Conservation (phyloP, 441 rosid genomes). For the Pelargonium fulgidum region DNA sequence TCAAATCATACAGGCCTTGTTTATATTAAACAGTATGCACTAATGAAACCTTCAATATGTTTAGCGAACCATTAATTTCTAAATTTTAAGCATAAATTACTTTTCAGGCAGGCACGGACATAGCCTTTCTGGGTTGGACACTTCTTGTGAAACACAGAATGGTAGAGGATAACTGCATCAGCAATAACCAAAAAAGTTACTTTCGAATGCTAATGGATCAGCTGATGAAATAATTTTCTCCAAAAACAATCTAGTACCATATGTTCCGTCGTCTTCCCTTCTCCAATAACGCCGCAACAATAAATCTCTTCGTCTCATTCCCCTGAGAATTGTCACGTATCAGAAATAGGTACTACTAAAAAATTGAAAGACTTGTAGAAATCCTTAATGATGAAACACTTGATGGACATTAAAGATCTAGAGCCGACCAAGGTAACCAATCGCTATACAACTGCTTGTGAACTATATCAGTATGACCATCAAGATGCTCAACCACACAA, state of each 20-base stretch:
- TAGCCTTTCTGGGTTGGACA: constrained; percentile 77
- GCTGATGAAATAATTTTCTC: constrained; percentile 14
- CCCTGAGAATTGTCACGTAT: constrained; percentile 44
- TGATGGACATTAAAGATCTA: constrained; percentile 11
- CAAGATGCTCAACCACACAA: constrained; percentile 80
- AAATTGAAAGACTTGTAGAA: constrained; percentile 15
- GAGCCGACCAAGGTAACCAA: constrained; percentile 85
- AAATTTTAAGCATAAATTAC: constrained; percentile 75
- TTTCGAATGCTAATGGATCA: constrained; percentile 15
- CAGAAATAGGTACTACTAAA: constrained; percentile 21
- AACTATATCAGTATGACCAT: constrained; percentile 91
- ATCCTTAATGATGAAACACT: constrained; percentile 6
- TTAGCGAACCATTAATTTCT: constrained; percentile 15
- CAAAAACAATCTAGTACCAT: constrained; percentile 44
- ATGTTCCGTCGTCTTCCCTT: constrained; percentile 96
- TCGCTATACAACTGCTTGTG: constrained; percentile 80
- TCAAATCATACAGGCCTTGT: neutral
- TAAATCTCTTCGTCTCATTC: constrained; percentile 79
- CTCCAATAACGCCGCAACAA: constrained; percentile 91
- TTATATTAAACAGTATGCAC: constrained; percentile 6
- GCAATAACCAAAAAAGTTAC: constrained; percentile 23
- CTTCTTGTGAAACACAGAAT: constrained; percentile 91
- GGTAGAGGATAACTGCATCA: constrained; percentile 79
- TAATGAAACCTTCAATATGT: constrained; percentile 13
- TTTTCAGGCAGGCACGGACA: constrained; percentile 96